These are phyloP conservation scores for Cercophora newfieldiana DNA, from an alignment of 495 filamentous ascomycete species.

Conservation along the genomic window DNA sequence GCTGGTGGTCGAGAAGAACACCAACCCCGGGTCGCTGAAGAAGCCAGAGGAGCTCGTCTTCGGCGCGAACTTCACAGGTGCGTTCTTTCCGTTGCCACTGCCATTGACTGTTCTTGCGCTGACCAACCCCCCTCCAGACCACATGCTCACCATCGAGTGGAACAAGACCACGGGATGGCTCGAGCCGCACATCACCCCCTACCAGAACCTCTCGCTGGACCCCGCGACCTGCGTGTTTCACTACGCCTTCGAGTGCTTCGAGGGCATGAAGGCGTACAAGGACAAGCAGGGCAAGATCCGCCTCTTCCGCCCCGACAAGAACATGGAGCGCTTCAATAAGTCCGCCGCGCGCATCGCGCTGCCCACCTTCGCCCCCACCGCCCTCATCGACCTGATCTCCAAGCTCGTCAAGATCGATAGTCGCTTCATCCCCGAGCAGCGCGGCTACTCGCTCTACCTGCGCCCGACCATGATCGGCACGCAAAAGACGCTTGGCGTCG, in stretches of 20 bases:
- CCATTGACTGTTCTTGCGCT: neutral
- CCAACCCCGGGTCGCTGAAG: constrained; percentile 68
- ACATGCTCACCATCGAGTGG: constrained; percentile 98
- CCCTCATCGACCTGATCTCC: constrained; percentile 76
- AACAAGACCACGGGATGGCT: constrained; percentile 75
- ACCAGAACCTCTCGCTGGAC: constrained; percentile 95
- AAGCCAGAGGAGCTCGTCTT: constrained; percentile 82
- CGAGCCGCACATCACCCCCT: constrained; percentile 77
- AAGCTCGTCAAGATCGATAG: constrained; percentile 77
- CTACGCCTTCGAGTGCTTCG: constrained; percentile 96
- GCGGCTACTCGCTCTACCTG: constrained; percentile 91
- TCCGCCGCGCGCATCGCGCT: constrained; percentile 88
- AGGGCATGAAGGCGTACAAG: constrained; percentile 98
- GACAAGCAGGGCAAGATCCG: constrained; percentile 71
- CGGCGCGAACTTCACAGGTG: constrained; percentile 84
- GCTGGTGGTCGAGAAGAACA: constrained; percentile 71
- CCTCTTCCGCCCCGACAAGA: constrained; percentile 92
- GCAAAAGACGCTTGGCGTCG: constrained; percentile 87
- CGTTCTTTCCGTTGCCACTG: neutral
- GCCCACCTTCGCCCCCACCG: constrained; percentile 71
- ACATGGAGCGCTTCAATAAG: constrained; percentile 91
- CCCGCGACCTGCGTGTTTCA: constrained; percentile 97
- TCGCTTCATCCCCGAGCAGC: constrained; percentile 79
- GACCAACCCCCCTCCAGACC: constrained; percentile 58
- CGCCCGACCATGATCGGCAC: constrained; percentile 97